phyloP scores from a whole-genome alignment of 352 stramenopile species.

The Phytophthora aleatoria region DNA sequence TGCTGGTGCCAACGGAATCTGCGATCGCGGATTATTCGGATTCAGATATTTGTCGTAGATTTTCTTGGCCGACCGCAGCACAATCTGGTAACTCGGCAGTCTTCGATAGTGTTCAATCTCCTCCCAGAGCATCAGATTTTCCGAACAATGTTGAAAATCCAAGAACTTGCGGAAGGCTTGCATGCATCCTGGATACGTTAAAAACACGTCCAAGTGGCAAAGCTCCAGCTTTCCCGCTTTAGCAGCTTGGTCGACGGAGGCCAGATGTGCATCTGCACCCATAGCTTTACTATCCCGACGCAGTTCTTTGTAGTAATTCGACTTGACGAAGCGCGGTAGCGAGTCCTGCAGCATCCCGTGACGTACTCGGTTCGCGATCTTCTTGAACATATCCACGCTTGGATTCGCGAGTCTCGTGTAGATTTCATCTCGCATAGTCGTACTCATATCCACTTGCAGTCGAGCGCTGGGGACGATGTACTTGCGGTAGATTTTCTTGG shows the following conservation, averaged over 20 bases:
- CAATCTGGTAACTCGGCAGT: conserved; percentile 84
- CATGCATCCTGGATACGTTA: conserved; percentile 70
- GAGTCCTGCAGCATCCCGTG: conserved; percentile 84
- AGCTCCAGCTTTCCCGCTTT: conserved; percentile 81
- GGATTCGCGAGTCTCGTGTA: conserved; percentile 62
- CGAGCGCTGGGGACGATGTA: conserved; percentile 79
- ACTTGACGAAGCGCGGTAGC: conserved; percentile 80
- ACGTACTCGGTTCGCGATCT: conserved; percentile 62
- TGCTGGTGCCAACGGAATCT: conserved; percentile 57
- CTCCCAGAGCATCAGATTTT: conserved; percentile 87
- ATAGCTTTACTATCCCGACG: conserved; percentile 56
- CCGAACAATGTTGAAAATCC: conserved; percentile 76
- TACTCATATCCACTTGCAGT: conserved; percentile 86
- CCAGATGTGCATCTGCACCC: conserved; percentile 50
- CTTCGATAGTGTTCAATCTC: conserved; percentile 85
- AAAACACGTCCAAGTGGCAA: conserved; percentile 70
- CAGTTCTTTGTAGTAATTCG: conserved; percentile 64
- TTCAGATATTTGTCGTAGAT: conserved; percentile 89
- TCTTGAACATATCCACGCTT: conserved; percentile 88
- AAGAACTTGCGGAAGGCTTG: conserved; percentile 74
- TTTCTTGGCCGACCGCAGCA: conserved; percentile 80
- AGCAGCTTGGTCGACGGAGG: conserved; percentile 59
- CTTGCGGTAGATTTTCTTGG: conserved; percentile 88
- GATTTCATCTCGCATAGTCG: conserved; percentile 81
- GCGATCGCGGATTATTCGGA: conserved; percentile 51